A percentile compares a stretch with the other conserved stretches of the same genome.
These are phyloP conservation scores for Berberis thunbergii DNA, from an alignment of 164 flowering plant species.

Conservation along the genomic window DNA sequence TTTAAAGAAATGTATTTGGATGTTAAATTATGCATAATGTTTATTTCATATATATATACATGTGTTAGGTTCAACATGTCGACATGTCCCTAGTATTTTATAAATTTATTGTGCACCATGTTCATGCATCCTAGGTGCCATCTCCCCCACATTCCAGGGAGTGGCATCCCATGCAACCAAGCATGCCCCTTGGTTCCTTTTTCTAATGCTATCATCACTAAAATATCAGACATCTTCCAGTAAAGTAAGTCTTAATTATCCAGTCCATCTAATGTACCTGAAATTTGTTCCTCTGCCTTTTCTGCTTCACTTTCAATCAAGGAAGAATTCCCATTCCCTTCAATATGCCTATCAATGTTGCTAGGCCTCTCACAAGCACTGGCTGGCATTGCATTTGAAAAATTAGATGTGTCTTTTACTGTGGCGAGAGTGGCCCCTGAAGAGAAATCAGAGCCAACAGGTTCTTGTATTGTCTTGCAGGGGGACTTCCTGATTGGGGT, in stretches of 20 bases:
- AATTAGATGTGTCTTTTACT: constrained; percentile 35
- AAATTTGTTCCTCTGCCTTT: constrained; percentile 49
- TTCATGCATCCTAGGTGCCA: too few species aligned
- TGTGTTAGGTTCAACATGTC: too few species aligned
- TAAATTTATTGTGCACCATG: too few species aligned
- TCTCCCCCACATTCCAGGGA: too few species aligned
- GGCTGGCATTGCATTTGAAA: constrained; percentile 24
- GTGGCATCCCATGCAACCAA: too few species aligned
- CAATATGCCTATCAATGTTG: constrained; percentile 35
- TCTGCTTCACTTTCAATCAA: constrained; percentile 41
- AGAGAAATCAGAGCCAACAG: constrained; percentile 76
- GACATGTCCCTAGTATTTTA: too few species aligned
- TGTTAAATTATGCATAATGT: too few species aligned
- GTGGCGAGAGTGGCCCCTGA: constrained; percentile 79
- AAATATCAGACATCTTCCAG: background rate
- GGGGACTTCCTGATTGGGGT: constrained; percentile 46
- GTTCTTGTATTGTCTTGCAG: constrained; percentile 41
- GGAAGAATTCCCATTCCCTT: constrained; percentile 41
- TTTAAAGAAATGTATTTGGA: too few species aligned
- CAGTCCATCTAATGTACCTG: constrained; percentile 31
- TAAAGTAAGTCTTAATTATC: background rate
- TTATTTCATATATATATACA: too few species aligned
- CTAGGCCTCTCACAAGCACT: constrained; percentile 36
- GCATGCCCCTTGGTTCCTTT: too few species aligned
- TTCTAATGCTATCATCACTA: too few species aligned